A percentile compares a stretch with the other conserved stretches of the same genome.
Evolutionary conservation across 73 alveolate genomes (phyloP).

Genomic region (Durusdinium trenchii): DNA sequence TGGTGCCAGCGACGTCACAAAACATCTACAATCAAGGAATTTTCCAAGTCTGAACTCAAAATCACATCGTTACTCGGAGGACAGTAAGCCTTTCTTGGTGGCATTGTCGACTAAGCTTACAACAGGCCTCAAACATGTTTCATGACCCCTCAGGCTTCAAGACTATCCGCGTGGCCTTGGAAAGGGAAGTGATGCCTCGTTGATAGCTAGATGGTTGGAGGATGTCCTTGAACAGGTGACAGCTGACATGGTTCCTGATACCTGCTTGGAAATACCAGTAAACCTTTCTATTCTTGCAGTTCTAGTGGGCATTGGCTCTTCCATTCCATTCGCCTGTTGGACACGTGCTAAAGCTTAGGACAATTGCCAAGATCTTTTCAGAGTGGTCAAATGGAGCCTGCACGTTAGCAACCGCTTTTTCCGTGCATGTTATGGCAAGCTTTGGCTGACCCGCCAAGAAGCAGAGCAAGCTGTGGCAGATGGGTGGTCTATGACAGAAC

Average conservation of each 20-base stretch:
- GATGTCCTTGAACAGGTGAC: background rate
- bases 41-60: background rate
- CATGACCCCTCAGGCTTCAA: background rate
- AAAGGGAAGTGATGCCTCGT: slow-evolving; percentile 36
- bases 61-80: background rate
- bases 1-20: background rate
- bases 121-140: no score
- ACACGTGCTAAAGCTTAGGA: background rate
- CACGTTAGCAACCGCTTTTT: background rate
- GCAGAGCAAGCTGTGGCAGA: background rate
- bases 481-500: slow-evolving; percentile 12
- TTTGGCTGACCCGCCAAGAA: background rate
- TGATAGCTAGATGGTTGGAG: slow-evolving; percentile 10
- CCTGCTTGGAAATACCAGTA: no score
- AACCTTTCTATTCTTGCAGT: background rate
- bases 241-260: background rate
- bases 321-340: background rate
- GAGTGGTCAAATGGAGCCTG: background rate
- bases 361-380: background rate
- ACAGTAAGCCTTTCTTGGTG: no score
- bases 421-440: background rate
- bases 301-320: no score
- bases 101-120: no score
- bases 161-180: slow-evolving; percentile 19
- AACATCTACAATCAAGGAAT: background rate